A percentile compares a stretch with the other conserved stretches of the same genome.
These are phyloP conservation scores for Secale cereale DNA, from an alignment of 176 grass and related monocot genomes.

Conservation along the genomic window DNA sequence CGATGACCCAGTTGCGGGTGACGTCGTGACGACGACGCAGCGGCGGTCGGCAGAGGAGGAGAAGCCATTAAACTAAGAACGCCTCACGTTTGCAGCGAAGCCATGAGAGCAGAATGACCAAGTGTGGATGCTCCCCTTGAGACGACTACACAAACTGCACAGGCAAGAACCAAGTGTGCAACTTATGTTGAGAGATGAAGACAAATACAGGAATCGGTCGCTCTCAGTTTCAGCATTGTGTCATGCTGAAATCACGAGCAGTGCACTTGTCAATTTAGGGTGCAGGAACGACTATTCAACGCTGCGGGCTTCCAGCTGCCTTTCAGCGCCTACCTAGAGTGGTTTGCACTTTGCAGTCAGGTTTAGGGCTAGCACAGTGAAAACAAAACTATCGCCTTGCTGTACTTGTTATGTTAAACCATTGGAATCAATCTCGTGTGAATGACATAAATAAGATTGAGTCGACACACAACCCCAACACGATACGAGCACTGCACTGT, in stretches of 20 bases:
- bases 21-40: neutral
- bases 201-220: neutral
- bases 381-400: neutral
- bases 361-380: neutral
- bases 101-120: neutral
- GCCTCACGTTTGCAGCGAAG: neutral
- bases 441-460: no score
- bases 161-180: neutral
- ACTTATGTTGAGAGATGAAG: neutral
- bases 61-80: neutral
- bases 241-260: neutral
- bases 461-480: no score
- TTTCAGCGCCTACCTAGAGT: neutral
- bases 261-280: neutral
- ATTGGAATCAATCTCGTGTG: neutral
- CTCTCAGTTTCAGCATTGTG: constrained; percentile 2
- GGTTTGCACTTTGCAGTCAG: neutral
- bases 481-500: no score
- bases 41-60: neutral
- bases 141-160: neutral
- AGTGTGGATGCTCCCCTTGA: neutral
- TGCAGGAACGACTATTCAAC: neutral
- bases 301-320: neutral
- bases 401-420: neutral
- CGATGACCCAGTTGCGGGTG: neutral